Conservation (phyloP, 768 basidiomycete genomes). For the Hygrophorus russula region DNA sequence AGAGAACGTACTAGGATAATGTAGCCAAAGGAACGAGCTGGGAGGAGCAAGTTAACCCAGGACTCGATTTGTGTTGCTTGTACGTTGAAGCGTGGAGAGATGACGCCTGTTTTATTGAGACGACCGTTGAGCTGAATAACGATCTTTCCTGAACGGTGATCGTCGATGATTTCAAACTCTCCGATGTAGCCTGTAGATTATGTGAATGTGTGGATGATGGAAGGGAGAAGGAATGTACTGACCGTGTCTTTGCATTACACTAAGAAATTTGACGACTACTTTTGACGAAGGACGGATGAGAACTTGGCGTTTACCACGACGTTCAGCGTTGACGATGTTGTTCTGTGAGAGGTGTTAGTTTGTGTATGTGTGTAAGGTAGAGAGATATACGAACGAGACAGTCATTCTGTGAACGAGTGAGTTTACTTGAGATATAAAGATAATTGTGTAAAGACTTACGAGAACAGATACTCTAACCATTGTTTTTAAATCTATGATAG, state of each 20-base stretch:
- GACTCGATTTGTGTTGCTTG: conserved; percentile 85
- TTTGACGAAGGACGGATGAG: conserved; percentile 96
- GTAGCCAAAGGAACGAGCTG: conserved; percentile 92
- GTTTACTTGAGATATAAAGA: not conserved
- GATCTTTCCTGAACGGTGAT: conserved; percentile 97
- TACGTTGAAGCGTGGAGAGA: conserved; percentile 98
- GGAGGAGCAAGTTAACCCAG: conserved; percentile 96
- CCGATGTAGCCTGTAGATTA: conserved; percentile 80
- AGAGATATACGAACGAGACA: conserved; percentile 26
- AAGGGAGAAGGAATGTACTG: conserved; percentile 27
- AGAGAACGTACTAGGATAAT: conserved; percentile 72
- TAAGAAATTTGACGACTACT: conserved; percentile 95
- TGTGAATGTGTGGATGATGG: conserved; percentile 10
- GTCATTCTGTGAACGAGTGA: conserved; percentile 27
- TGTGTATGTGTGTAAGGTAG: not conserved
- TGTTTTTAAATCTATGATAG: conserved; percentile 22
- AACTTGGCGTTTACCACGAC: conserved; percentile 98
- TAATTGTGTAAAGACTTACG: conserved; percentile 48
- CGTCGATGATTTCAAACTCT: conserved; percentile 97
- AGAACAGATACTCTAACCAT: conserved; percentile 90
- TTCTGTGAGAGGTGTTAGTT: conserved; percentile 36
- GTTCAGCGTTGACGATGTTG: conserved; percentile 99
- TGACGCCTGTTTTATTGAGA: conserved; percentile 99
- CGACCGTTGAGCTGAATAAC: conserved; percentile 97
- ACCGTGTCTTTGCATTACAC: conserved; percentile 99